Evolutionary conservation across 139 green algal genomes (phyloP).

Genomic region (Picochlorum sp.): DNA sequence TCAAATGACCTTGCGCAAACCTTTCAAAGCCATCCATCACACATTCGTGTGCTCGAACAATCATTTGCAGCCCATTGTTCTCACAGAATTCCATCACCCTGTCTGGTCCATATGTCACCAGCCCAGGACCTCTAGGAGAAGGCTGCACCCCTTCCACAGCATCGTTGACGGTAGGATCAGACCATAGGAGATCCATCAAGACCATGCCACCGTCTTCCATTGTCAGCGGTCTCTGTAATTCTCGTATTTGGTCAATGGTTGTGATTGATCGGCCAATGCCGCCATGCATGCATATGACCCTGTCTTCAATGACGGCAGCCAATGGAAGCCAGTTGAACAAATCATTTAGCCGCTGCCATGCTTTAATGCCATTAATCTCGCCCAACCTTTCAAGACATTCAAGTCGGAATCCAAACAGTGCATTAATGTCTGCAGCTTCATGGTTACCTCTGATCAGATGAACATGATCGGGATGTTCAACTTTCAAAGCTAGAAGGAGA

Average conservation of each 20-base stretch:
- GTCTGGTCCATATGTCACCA: constrained; percentile 97
- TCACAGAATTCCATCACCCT: constrained; percentile 94
- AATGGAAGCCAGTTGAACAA: constrained; percentile 99
- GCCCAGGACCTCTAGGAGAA: constrained; percentile 76
- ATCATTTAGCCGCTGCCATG: constrained; percentile 92
- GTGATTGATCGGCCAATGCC: constrained; percentile 90
- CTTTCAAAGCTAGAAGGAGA: constrained; percentile 91
- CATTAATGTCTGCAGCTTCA: constrained; percentile 96
- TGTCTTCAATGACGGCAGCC: constrained; percentile 87
- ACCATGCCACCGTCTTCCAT: constrained; percentile 90
- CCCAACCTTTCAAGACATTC: constrained; percentile 94
- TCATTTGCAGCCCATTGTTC: constrained; percentile 96
- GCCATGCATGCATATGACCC: constrained; percentile 91
- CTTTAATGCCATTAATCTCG: constrained; percentile 67
- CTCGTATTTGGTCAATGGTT: constrained; percentile 80
- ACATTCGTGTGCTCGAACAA: constrained; percentile 98
- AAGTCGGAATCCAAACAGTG: constrained; percentile 96
- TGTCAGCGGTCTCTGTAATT: constrained; percentile 80
- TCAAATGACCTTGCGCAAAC: constrained; percentile 92
- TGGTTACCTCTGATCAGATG: constrained; percentile 99
- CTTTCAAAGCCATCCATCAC: constrained; percentile 99
- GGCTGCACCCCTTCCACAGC: constrained; percentile 87
- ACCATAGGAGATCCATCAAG: constrained; percentile 98
- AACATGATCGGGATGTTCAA: constrained; percentile 85
- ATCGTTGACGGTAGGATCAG: constrained; percentile 96